Evolutionary conservation across 2,329 filamentous ascomycete genomes (phyloP), one percentile per base, ranked within the genome.

Genomic region (Aureobasidium mangrovei): DNA sequence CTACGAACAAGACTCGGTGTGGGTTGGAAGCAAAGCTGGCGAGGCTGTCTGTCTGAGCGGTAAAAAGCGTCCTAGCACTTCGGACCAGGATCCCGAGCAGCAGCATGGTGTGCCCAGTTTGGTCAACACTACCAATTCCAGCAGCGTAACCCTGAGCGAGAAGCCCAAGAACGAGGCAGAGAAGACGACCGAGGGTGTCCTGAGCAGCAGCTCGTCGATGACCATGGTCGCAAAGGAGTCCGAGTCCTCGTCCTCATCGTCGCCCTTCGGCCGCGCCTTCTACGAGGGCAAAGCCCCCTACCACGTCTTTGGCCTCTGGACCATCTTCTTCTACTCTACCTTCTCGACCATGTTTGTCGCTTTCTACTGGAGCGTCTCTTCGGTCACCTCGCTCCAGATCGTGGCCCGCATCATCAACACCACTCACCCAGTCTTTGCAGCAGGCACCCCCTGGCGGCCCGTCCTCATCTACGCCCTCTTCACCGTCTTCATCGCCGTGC

Each of bases 231-330:
- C 35, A 9, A 48, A n/a, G 8, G 44, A 47, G 2, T 5, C 46
- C 5, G 9, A 39, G 2, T 46, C 55, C 3, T 69, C 63, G 33
- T 77, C 18, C 18, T 78, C 0, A 81, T 81, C 59, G 3, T 68
- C 63, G 31, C 77, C 78, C 0, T 81, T 82, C 58, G 78, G 78
- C 31, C 72, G 77, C 7, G 78, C 78, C 2, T 81, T 80, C 63
- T 80, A 80, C 64, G 67, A 74, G 43, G 69, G 70, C 18, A 64
- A 74, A 45, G 75, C 77, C 2, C 68, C 74, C 1, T 81, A 80
- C 66, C 67, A 69, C 40, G 78, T 81, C 27, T 65, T 77, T 40
- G 70, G 73, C 2, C 73, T 72, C 8, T 69, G 69, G 53, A 63
- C 69, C 9, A 79, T 80, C 58, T 74, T 77, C 61, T 64, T 70